Percentiles rank a stretch among this genome's conserved stretches.
These are phyloP conservation scores for Cordyceps fumosorosea DNA, from an alignment of 2,329 filamentous ascomycete genomes.

Conservation along the genomic window DNA sequence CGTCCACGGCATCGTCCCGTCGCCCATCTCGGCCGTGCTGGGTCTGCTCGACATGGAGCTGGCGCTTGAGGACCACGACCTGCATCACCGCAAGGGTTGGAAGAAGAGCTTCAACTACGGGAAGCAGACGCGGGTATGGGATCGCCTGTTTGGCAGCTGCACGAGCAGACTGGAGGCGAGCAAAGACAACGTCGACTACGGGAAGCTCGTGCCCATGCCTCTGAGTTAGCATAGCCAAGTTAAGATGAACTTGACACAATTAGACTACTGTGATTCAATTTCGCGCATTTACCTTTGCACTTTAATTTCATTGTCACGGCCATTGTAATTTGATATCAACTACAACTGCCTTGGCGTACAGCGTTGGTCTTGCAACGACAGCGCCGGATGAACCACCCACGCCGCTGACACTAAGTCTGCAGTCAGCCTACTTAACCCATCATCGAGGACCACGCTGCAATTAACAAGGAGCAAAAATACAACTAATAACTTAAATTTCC, in stretches of 20 bases:
- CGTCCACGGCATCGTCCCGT: slow-evolving; percentile 27
- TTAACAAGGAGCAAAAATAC: no score
- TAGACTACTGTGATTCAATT: not conserved
- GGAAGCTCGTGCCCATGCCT: not conserved
- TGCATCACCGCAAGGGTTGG: slow-evolving; percentile 34
- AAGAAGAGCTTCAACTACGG: slow-evolving; percentile 8
- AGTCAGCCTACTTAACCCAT: no score
- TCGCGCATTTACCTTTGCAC: not conserved
- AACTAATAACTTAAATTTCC: no score
- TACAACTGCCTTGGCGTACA: no score
- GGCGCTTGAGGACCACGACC: slow-evolving; percentile 35
- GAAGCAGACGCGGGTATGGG: slow-evolving; percentile 5
- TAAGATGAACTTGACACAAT: no score
- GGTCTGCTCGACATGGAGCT: slow-evolving; percentile 27
- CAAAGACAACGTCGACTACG: not conserved
- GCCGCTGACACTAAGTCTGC: no score
- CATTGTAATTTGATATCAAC: not conserved
- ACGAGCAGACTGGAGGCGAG: not conserved
- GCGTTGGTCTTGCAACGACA: no score
- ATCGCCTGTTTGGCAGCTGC: slow-evolving; percentile 1
- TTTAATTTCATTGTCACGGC: not conserved
- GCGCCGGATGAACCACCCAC: no score
- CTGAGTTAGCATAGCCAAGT: not conserved
- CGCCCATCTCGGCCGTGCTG: slow-evolving; percentile 28
- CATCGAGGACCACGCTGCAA: no score